Percentiles rank a stretch among this genome's conserved stretches.
These are phyloP conservation scores for Lodderomyces pseudojiufengensis DNA, from an alignment of 1,139 yeast species.

Conservation along the genomic window DNA sequence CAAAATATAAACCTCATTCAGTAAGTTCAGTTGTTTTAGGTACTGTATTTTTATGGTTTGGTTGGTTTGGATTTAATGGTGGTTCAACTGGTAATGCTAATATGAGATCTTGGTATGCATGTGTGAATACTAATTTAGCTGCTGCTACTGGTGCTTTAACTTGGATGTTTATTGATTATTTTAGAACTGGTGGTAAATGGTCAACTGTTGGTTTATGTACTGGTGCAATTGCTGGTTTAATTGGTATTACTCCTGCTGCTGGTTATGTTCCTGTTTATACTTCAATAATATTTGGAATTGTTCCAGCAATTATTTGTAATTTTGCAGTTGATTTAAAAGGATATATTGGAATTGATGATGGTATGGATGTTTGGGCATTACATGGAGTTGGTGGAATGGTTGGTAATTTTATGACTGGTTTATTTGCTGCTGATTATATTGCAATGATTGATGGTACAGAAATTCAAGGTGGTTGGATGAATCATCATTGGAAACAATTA, in stretches of 20 bases:
- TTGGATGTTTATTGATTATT: constrained; percentile 90
- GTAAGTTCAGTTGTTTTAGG: constrained; percentile 90
- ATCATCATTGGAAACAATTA: constrained; percentile 83
- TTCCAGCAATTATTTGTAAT: constrained; percentile 78
- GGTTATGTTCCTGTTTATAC: constrained; percentile 93
- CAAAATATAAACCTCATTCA: constrained; percentile 88
- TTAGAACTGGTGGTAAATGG: constrained; percentile 88
- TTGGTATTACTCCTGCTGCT: constrained; percentile 96
- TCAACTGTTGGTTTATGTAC: constrained; percentile 91
- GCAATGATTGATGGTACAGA: constrained; percentile 74
- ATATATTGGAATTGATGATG: constrained; percentile 79
- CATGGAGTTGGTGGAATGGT: constrained; percentile 93
- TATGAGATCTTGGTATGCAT: constrained; percentile 90
- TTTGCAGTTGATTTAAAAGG: constrained; percentile 79
- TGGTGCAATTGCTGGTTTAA: constrained; percentile 92
- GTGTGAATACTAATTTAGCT: constrained; percentile 87
- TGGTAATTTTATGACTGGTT: constrained; percentile 82
- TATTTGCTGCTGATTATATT: constrained; percentile 91
- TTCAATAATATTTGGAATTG: constrained; percentile 76
- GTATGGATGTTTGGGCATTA: constrained; percentile 89
- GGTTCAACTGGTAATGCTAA: constrained; percentile 93
- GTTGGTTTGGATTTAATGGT: constrained; percentile 98
- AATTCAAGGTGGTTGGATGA: constrained; percentile 89
- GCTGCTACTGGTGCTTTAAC: constrained; percentile 90
- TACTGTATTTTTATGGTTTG: constrained; percentile 92